Base-by-base conservation (phyloP, 1,139 yeast genomes). In the Yamadazyma aaseri region DNA sequence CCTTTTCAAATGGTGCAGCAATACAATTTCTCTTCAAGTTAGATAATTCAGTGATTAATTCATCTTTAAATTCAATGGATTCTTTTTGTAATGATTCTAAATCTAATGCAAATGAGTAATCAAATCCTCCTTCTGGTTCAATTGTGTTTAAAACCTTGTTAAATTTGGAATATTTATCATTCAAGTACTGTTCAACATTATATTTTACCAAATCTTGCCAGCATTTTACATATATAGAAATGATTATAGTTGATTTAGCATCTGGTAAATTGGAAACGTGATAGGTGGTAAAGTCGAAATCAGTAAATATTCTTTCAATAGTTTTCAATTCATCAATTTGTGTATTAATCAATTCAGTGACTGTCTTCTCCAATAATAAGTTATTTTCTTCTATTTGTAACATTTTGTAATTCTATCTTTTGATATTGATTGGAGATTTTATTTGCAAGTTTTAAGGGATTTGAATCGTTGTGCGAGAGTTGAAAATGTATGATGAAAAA, bases 201-300 rank as follows among this genome's bases (percentile, higher is more conserved):
- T 86, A 83, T 51, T 73, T 75, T 34, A 56, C 65, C 50, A 87
- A 70, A 51, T 86, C 96, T 17, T 64, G 60, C 81, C 84, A 87
- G 51, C 95, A 83, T 57, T 82, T 84, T 56, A 86, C 76, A 47
- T 75, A 77, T 43, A 87, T 68, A 14, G 95, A 84, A 28, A 87
- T 65, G 44, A 84, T 65, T 40, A 87, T 63, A 56, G 76, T 65
- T 28, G 79, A 63, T 68, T 78, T 85, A 51, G 69, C 72, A 54
- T 77, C 87, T 5, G 64, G 58, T 10, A 90, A 81, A 27, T 96
- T 90, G 31, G 95, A 83, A 44, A 94, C 71, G 60, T 90, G 97
- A 63, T 85, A 89, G 20, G 95, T 86, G 38, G 96, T 95, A 64
- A 89, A 89, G 60, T 92, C 98, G 53, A 92, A 92, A 65, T 92